A percentile compares a stretch with the other conserved stretches of the same genome.
Evolutionary conservation across 2,329 filamentous ascomycete species (phyloP).

Genomic region (Aspergillus quadrilineatus): DNA sequence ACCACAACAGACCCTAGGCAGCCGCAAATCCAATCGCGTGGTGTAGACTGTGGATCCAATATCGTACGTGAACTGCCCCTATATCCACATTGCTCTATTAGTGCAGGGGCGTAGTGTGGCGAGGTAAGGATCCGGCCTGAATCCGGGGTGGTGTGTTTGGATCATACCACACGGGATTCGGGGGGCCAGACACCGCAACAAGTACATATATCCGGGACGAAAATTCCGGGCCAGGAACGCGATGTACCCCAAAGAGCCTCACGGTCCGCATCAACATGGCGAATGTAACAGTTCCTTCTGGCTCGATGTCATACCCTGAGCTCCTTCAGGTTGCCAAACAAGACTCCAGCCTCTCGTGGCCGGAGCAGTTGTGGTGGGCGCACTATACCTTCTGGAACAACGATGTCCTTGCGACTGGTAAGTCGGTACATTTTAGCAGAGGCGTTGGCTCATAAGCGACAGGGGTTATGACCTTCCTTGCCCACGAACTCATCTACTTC

Average conservation of each 20-base stretch:
- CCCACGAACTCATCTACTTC: conserved; percentile 93
- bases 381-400: conserved; percentile 98
- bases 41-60: background rate
- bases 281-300: conserved; percentile 17
- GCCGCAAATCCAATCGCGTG: background rate
- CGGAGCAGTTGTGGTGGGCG: conserved; percentile 86
- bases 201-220: conserved; percentile 6
- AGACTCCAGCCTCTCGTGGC: conserved; percentile 80
- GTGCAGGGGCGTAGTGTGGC: background rate
- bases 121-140: conserved; percentile 4
- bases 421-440: too few species aligned
- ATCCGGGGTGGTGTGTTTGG: conserved; percentile 24
- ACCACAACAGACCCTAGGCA: background rate
- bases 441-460: conserved; percentile 43
- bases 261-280: conserved; percentile 15
- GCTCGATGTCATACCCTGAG: conserved; percentile 57
- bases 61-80: background rate
- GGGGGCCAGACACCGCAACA: background rate
- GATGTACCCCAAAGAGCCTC: background rate
- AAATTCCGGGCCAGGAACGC: background rate
- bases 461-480: conserved; percentile 92
- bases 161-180: conserved; percentile 21
- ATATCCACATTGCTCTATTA: background rate
- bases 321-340: conserved; percentile 62
- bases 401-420: conserved; percentile 69